Conservation (phyloP, 192 early-diverging fungal genomes). For the Podila verticillata region DNA sequence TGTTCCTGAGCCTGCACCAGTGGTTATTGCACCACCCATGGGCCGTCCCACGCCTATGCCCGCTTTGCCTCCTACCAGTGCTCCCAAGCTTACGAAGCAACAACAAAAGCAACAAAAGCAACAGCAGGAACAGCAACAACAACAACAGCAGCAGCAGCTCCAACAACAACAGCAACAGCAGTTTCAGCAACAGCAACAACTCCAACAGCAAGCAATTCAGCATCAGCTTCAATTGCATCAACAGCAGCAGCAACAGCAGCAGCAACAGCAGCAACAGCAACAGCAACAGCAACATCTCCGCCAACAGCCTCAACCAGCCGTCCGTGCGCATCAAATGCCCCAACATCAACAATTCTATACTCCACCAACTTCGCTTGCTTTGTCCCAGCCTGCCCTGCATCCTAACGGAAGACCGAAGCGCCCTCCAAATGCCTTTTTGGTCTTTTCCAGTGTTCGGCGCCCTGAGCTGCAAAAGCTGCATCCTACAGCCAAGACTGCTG, state of each 20-base stretch:
- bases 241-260: constrained; percentile 25
- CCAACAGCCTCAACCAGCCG: constrained; percentile 9
- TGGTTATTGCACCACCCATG: not conserved
- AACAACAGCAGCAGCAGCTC: constrained; percentile 13
- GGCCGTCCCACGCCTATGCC: not conserved
- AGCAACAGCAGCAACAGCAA: constrained; percentile 19
- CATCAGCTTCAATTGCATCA: constrained; percentile 18
- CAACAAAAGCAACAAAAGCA: constrained; percentile 10
- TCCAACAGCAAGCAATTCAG: constrained; percentile 14
- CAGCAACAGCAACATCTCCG: constrained; percentile 10
- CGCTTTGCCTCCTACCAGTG: not conserved
- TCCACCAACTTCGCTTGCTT: constrained; percentile 5
- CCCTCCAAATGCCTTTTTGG: constrained; percentile 75
- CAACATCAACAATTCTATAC: constrained; percentile 22
- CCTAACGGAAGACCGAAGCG: constrained; percentile 61
- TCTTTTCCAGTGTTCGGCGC: constrained; percentile 73
- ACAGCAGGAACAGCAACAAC: constrained; percentile 16
- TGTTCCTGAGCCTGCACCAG: not conserved
- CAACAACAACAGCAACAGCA: constrained; percentile 27
- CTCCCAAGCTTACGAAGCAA: not conserved
- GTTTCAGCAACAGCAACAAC: constrained; percentile 20
- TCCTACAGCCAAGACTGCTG: constrained; percentile 68
- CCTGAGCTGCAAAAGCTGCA: constrained; percentile 67
- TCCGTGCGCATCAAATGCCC: constrained; percentile 1
- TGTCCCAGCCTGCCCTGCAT: constrained; percentile 19